Base-by-base conservation (phyloP, 179 eudicot genomes). In the Amaranthus tricolor region DNA sequence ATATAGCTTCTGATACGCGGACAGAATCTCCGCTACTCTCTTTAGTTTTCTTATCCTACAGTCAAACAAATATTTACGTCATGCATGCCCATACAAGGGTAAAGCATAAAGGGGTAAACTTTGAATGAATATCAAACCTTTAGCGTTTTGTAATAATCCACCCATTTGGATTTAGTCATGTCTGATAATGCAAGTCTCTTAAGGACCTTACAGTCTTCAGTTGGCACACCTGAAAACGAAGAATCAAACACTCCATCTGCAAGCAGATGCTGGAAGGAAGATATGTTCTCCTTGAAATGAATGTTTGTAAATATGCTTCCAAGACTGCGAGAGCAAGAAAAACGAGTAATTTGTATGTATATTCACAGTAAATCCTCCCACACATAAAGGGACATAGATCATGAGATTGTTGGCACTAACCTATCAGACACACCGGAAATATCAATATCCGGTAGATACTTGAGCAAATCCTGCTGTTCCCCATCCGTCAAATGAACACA, bases 391-490 rank as follows among this genome's bases (percentile, higher is more conserved):
- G 70, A 71, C 54, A 47, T 60, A 43, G 55, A 66, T 21, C 24
- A 77, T 75, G n/a, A 56, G 64, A 52, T 17, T 68, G 43, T 15
- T 16, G 44, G 63, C 57, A 76, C 88, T 79, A 78, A 94, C 99
- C 99, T 88, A 73, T 87, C 82, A 7, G 92, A 88, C 80, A 77
- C 76, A 54, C 75, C 72, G 44, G 83, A 82, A 63, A 78, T 83
- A 78, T 95, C 99, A 17, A 80, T 44, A 47, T 86, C 77, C 70
- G 98, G 93, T 55, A 93, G 85, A 83, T 80, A 84, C 80, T 86
- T 89, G 69, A 95, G 85, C 85, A 95, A 82, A 58, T 82, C 84
- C 61, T 84, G 85, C 76, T 88, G 98, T 83, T 95, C 98, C 73
- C 80, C 91, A 71, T 72, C 77, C 49, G 97, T 84, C 63, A 95